phyloP scores from a whole-genome alignment of 2,329 filamentous ascomycete species.

The Xylariales sp. region DNA sequence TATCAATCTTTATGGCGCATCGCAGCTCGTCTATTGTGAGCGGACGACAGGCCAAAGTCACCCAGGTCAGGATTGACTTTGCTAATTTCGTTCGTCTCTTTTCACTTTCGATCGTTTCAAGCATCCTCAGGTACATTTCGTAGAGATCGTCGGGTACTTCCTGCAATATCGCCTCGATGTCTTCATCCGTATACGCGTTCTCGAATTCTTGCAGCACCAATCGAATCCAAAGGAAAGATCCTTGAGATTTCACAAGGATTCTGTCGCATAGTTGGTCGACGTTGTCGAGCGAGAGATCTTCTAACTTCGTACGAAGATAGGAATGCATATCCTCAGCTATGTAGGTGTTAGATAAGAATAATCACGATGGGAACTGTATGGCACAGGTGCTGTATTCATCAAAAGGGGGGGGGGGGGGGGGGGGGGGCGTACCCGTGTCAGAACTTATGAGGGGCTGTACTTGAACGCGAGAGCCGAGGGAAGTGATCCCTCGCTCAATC shows the following conservation, averaged over 20 bases:
- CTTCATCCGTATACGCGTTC: neutral
- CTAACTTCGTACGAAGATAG: too few relatives aligned
- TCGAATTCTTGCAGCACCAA: slow-evolving; percentile 11
- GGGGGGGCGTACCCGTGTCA: too few relatives aligned
- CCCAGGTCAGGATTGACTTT: neutral
- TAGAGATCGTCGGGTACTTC: neutral
- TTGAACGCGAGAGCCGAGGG: too few relatives aligned
- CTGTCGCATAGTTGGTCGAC: slow-evolving; percentile 16
- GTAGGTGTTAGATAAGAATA: too few relatives aligned
- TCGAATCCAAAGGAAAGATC: slow-evolving; percentile 22
- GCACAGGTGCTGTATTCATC: too few relatives aligned
- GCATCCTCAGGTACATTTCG: neutral
- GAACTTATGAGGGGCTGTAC: too few relatives aligned
- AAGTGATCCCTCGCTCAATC: too few relatives aligned
- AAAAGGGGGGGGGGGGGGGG: too few relatives aligned
- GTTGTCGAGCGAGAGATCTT: too few relatives aligned
- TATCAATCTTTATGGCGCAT: neutral
- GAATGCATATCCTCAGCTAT: too few relatives aligned
- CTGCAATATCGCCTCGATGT: neutral
- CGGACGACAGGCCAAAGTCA: neutral
- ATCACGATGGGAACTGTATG: too few relatives aligned
- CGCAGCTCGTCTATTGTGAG: neutral
- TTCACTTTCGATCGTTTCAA: neutral
- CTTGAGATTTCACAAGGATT: slow-evolving; percentile 19
- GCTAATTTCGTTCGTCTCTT: neutral